These are phyloP conservation scores for Acer negundo DNA, from an alignment of 345 rosid species.

Conservation along the genomic window DNA sequence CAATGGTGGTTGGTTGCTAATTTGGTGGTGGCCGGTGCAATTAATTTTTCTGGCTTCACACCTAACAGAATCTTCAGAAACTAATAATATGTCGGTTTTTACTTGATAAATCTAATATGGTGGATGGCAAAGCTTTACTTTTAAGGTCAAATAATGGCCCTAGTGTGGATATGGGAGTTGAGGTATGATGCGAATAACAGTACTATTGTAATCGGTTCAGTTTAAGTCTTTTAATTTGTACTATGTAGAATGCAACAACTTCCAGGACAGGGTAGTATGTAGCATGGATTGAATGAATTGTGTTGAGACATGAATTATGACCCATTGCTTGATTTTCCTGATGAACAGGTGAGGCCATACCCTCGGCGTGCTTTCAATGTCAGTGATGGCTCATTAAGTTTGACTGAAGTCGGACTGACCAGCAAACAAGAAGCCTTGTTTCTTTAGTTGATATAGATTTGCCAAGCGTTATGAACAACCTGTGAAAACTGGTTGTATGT, in stretches of 20 bases:
- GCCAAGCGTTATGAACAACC: not conserved
- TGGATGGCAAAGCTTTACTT: not conserved
- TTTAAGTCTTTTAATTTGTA: not conserved
- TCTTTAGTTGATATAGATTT: conserved; percentile 59
- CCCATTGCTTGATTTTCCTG: conserved; percentile 10
- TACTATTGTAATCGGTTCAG: not conserved
- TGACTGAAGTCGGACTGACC: conserved; percentile 67
- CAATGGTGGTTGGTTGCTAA: too few relatives aligned
- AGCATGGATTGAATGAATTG: not conserved
- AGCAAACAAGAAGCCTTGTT: conserved; percentile 82
- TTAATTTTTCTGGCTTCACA: too few relatives aligned
- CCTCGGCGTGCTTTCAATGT: conserved; percentile 65
- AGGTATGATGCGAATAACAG: not conserved
- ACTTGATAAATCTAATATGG: too few relatives aligned
- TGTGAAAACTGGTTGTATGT: not conserved
- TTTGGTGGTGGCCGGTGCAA: too few relatives aligned
- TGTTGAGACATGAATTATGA: not conserved
- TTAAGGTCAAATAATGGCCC: not conserved
- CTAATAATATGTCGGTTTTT: not conserved
- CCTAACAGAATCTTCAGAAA: too few relatives aligned
- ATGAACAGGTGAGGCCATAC: conserved; percentile 72
- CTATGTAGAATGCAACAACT: not conserved
- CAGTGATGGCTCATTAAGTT: conserved; percentile 49
- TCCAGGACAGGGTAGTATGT: not conserved
- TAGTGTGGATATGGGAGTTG: not conserved